Conservation (phyloP, 2,329 filamentous ascomycete genomes). For the Trichoderma lentiforme region DNA sequence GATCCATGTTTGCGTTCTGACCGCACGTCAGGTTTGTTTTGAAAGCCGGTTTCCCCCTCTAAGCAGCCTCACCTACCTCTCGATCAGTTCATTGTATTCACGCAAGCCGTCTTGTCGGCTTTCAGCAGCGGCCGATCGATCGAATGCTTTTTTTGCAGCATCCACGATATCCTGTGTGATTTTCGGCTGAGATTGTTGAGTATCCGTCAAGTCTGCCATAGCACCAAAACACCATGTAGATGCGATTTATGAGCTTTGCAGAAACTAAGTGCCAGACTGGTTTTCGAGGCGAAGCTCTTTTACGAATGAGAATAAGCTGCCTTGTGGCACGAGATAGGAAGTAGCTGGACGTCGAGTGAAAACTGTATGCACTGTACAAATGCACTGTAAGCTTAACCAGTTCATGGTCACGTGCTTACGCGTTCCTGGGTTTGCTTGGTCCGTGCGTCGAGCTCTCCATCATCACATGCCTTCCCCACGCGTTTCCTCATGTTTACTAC, state of each 20-base stretch:
- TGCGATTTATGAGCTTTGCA: background rate
- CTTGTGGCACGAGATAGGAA: background rate
- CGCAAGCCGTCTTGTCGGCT: slow-evolving; percentile 34
- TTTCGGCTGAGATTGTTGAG: slow-evolving; percentile 26
- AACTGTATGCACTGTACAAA: background rate
- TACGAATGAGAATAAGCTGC: background rate
- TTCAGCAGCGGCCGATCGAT: slow-evolving; percentile 38
- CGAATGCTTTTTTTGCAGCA: slow-evolving; percentile 47
- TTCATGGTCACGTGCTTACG: slow-evolving; percentile 19
- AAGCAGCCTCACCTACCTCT: slow-evolving; percentile 39
- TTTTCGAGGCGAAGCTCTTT: background rate
- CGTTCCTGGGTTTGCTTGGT: background rate
- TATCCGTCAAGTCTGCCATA: slow-evolving; percentile 30
- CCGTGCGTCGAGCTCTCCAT: slow-evolving; percentile 5
- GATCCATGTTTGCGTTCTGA: slow-evolving; percentile 42
- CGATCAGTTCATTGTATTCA: slow-evolving; percentile 47
- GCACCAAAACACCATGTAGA: background rate
- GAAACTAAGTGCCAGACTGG: background rate
- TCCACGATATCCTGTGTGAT: slow-evolving; percentile 36
- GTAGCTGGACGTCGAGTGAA: background rate
- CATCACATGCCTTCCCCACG: slow-evolving; percentile 10
- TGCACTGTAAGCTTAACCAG: background rate
- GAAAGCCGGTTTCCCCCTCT: background rate
- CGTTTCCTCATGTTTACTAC: slow-evolving; percentile 8
- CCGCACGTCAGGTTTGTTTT: background rate